A percentile compares a stretch with the other conserved stretches of the same genome.
These are phyloP conservation scores for Metschnikowia henanensis DNA, from an alignment of 805 yeast species.

Conservation along the genomic window DNA sequence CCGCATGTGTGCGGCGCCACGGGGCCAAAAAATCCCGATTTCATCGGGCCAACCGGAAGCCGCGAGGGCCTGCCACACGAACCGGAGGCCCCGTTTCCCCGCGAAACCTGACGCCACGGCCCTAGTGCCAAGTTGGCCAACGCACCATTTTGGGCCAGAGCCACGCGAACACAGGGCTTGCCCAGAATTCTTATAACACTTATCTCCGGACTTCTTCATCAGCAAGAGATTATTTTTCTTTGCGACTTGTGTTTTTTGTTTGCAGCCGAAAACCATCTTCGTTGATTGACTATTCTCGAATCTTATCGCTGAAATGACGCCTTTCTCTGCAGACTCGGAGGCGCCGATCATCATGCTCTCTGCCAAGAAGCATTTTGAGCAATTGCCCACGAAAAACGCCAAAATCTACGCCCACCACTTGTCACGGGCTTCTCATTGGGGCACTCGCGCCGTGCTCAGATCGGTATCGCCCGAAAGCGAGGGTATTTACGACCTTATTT, in stretches of 20 bases:
- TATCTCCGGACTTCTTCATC: too few species aligned
- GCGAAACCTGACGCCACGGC: background rate
- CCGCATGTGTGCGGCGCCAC: background rate
- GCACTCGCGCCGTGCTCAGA: constrained; percentile 75
- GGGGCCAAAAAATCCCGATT: background rate
- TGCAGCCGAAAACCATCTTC: too few species aligned
- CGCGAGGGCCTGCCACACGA: background rate
- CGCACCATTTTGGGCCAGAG: background rate
- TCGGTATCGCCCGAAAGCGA: constrained; percentile 86
- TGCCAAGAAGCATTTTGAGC: constrained; percentile 68
- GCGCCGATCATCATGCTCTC: constrained; percentile 49
- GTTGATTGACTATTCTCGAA: too few species aligned
- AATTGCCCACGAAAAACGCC: constrained; percentile 57
- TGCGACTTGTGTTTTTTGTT: too few species aligned
- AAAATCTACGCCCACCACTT: constrained; percentile 75
- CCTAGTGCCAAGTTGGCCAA: background rate
- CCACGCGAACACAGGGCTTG: too few species aligned
- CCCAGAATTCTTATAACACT: too few species aligned
- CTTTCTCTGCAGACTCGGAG: constrained; percentile 38
- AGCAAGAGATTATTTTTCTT: too few species aligned
- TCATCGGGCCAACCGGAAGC: background rate
- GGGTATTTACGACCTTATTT: constrained; percentile 65
- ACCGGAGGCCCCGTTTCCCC: background rate
- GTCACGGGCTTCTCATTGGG: constrained; percentile 81
- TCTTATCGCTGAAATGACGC: background rate